Percentiles rank a stretch among this genome's conserved stretches.
phyloP scores from a whole-genome alignment of 2,329 filamentous ascomycete genomes.

The Verticillium nonalfalfae region DNA sequence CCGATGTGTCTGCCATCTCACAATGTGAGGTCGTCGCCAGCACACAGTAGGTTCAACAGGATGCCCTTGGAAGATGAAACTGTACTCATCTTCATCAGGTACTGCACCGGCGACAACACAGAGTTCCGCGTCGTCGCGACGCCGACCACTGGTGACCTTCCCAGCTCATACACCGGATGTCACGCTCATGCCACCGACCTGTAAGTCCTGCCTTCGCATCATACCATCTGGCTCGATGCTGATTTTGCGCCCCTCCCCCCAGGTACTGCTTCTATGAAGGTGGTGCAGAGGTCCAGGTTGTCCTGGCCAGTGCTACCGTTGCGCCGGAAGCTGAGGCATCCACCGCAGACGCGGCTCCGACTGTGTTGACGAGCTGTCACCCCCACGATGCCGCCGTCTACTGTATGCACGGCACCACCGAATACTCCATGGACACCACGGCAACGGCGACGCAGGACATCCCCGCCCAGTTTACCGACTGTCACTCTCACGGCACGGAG shows the following conservation, averaged over 20 bases:
- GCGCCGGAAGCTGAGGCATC: slow-evolving; percentile 8
- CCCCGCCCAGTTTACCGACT: slow-evolving; percentile 57
- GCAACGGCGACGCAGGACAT: slow-evolving; percentile 48
- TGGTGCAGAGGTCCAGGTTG: slow-evolving; percentile 31
- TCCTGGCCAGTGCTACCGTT: slow-evolving; percentile 12
- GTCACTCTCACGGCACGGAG: slow-evolving; percentile 51
- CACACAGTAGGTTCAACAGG: slow-evolving; percentile 6
- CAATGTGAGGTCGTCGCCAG: slow-evolving; percentile 10
- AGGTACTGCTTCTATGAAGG: slow-evolving; percentile 37
- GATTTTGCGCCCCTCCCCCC: background rate
- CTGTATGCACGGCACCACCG: slow-evolving; percentile 35
- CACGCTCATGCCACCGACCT: slow-evolving; percentile 43
- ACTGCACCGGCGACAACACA: slow-evolving; percentile 8
- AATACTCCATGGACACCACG: slow-evolving; percentile 37
- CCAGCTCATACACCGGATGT: slow-evolving; percentile 31
- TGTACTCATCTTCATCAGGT: background rate
- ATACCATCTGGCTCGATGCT: background rate
- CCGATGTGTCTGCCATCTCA: slow-evolving; percentile 7
- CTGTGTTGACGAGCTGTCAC: slow-evolving; percentile 34
- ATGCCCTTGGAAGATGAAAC: background rate
- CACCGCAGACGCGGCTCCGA: slow-evolving; percentile 10
- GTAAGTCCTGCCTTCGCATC: slow-evolving; percentile 26
- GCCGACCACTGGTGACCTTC: slow-evolving; percentile 13
- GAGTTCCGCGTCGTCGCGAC: slow-evolving; percentile 9
- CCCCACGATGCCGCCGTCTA: slow-evolving; percentile 32